Conservation (phyloP, 192 early-diverging fungal species). For the Irineochytrium annulatum region DNA sequence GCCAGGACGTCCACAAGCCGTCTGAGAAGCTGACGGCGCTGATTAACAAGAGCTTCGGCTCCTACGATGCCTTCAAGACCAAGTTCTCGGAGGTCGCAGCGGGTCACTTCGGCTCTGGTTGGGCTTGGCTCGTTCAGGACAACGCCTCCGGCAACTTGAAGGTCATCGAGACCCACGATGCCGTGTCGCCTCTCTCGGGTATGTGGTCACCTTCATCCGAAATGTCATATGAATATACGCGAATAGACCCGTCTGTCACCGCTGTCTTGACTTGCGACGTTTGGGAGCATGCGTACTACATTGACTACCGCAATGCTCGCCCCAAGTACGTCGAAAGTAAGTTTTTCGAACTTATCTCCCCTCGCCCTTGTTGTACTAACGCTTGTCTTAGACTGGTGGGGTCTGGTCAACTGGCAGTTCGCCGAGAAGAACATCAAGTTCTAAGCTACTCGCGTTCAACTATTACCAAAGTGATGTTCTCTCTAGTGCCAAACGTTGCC, state of each 20-base stretch:
- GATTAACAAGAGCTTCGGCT: constrained; percentile 30
- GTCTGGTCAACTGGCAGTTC: constrained; percentile 38
- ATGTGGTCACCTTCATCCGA: not conserved
- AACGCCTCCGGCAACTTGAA: constrained; percentile 30
- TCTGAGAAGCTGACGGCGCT: constrained; percentile 13
- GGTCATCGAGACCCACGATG: constrained; percentile 39
- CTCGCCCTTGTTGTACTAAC: not conserved
- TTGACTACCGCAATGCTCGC: constrained; percentile 34
- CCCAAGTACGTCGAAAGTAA: constrained; percentile 29
- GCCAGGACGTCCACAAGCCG: constrained; percentile 3
- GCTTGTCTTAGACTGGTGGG: constrained; percentile 20
- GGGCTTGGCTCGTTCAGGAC: constrained; percentile 41
- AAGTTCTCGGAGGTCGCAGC: constrained; percentile 35
- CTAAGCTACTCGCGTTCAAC: too few species aligned
- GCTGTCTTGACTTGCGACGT: constrained; percentile 37
- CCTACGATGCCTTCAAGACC: constrained; percentile 37
- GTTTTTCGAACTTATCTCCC: not conserved
- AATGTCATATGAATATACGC: not conserved
- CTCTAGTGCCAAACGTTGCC: too few species aligned
- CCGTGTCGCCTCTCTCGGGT: constrained; percentile 29
- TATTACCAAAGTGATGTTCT: too few species aligned
- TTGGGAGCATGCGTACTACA: constrained; percentile 44
- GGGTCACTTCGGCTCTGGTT: constrained; percentile 41
- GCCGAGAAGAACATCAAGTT: constrained; percentile 25
- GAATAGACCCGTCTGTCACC: constrained; percentile 21